Conservation (phyloP, 2,329 filamentous ascomycete species). For the Cadophora luteo-olivacea region DNA sequence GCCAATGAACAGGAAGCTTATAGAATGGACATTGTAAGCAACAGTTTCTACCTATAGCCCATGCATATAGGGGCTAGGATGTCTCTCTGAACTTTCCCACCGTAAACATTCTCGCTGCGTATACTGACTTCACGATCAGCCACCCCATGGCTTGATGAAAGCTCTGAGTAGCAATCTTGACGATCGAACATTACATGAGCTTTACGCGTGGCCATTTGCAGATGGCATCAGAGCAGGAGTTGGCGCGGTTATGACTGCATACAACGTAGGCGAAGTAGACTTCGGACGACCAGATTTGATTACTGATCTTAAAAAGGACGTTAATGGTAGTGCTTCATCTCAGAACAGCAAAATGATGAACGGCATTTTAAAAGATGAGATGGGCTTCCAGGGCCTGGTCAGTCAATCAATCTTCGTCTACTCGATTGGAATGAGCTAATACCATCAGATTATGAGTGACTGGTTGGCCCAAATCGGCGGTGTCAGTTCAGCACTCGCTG, state of each 20-base stretch:
- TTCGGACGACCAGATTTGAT: not conserved
- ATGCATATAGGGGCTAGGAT: not conserved
- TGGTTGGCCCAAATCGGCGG: slow-evolving; percentile 70
- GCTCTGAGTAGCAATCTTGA: slow-evolving; percentile 56
- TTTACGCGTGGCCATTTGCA: slow-evolving; percentile 66
- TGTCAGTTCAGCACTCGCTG: slow-evolving; percentile 64
- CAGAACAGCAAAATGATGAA: slow-evolving; percentile 74
- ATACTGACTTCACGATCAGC: not conserved
- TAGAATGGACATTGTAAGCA: slow-evolving; percentile 37
- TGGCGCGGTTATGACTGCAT: slow-evolving; percentile 82
- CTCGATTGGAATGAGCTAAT: slow-evolving; percentile 13
- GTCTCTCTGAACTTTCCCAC: too few species aligned
- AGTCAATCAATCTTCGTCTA: slow-evolving; percentile 5
- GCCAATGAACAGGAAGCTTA: slow-evolving; percentile 52
- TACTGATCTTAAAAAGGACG: slow-evolving; percentile 45
- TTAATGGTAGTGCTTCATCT: slow-evolving; percentile 69
- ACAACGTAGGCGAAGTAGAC: slow-evolving; percentile 54
- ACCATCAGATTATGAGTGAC: slow-evolving; percentile 67
- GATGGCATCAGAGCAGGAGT: slow-evolving; percentile 72
- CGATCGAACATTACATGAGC: slow-evolving; percentile 65
- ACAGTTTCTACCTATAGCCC: not conserved
- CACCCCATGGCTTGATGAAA: slow-evolving; percentile 44
- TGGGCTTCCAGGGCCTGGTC: slow-evolving; percentile 69
- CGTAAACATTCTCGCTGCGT: too few species aligned
- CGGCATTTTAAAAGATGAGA: slow-evolving; percentile 73